Evolutionary conservation across 2,329 filamentous ascomycete species (phyloP).

Genomic region (Apiospora hydei): DNA sequence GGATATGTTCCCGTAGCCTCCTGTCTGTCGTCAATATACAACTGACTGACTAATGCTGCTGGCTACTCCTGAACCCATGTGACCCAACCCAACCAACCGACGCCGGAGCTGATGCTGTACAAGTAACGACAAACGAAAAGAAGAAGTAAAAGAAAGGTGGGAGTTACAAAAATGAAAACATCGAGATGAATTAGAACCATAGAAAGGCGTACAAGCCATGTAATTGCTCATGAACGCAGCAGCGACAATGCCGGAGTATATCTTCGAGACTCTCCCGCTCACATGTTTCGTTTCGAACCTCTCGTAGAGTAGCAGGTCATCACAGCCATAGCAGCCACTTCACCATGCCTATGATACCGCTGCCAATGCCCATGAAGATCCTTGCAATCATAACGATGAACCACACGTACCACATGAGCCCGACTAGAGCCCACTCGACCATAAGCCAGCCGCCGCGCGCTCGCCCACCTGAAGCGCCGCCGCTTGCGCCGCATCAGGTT

Average conservation of each 20-base stretch:
- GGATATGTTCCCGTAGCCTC: conserved; percentile 1
- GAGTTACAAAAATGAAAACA: background rate
- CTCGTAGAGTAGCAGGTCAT: conserved; percentile 27
- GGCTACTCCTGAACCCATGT: conserved; percentile 14
- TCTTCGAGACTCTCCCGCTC: background rate
- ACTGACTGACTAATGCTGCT: background rate
- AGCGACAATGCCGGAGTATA: background rate
- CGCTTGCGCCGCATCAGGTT: conserved; percentile 75
- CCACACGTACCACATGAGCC: conserved; percentile 95
- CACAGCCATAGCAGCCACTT: conserved; percentile 86
- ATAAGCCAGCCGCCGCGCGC: conserved; percentile 79
- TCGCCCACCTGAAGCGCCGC: conserved; percentile 73
- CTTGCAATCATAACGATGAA: conserved; percentile 82
- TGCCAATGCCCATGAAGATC: conserved; percentile 67
- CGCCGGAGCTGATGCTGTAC: conserved; percentile 19
- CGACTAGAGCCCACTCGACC: conserved; percentile 87
- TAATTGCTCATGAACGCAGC: background rate
- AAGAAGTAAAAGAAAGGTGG: background rate
- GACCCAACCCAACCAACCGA: conserved; percentile 3
- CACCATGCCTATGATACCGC: conserved; percentile 65
- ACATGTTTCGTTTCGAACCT: background rate
- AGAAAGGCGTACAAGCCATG: conserved; percentile 5
- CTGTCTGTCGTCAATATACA: background rate
- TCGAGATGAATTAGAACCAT: background rate
- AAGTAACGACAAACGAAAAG: background rate